phyloP scores from a whole-genome alignment of 306 rosid species.

The Pueraria montana region DNA sequence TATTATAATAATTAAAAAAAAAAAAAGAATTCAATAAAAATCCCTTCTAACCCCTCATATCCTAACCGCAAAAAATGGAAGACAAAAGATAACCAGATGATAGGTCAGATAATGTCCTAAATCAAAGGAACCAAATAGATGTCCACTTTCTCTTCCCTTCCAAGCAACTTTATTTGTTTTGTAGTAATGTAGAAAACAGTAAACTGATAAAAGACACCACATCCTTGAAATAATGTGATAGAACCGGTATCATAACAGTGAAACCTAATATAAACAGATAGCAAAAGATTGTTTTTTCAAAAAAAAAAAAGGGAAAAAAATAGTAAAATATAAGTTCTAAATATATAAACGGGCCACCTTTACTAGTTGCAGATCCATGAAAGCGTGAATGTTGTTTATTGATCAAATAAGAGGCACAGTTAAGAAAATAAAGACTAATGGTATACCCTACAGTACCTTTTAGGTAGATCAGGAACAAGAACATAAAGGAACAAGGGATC shows the following conservation, averaged over 20 bases:
- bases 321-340: conserved; percentile 1
- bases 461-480: conserved; percentile 89
- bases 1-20: background rate
- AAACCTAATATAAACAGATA: conserved; percentile 29
- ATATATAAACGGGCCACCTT: conserved; percentile 8
- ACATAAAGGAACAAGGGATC: conserved; percentile 75
- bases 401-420: conserved; percentile 34
- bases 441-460: conserved; percentile 61
- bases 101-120: background rate
- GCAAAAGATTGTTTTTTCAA: background rate
- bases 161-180: background rate
- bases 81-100: background rate
- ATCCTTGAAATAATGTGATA: background rate
- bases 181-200: conserved; percentile 36
- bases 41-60: conserved; percentile 4
- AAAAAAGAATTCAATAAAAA: conserved; percentile 22
- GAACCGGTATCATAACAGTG: background rate
- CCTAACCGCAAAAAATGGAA: conserved; percentile 30
- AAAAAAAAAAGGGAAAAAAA: conserved; percentile 1
- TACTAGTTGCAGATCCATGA: conserved; percentile 30
- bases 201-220: conserved; percentile 1
- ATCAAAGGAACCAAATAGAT: conserved; percentile 31
- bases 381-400: background rate
- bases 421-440: background rate
- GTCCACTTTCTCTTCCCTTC: conserved; percentile 4